Base-by-base conservation (phyloP, 2,329 filamentous ascomycete genomes). In the Xylaria sp. region DNA sequence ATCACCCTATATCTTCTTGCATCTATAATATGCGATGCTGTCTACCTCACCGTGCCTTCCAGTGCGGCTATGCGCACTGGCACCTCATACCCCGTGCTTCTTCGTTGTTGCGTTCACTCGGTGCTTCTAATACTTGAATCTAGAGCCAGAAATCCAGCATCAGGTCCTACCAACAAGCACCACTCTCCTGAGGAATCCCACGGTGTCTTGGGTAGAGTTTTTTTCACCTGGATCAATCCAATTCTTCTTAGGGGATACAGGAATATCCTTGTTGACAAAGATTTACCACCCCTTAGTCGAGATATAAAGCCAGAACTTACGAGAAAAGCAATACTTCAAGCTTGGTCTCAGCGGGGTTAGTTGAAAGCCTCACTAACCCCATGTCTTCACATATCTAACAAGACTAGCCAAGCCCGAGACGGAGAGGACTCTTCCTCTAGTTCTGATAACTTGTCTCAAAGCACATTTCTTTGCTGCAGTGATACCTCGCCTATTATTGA, bases 401-500 rank as follows among this genome's bases (percentile, higher is more conserved):
- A 36, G 33, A 39, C 2, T 17, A 57, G 44, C 33, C 44, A 44
- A 33, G 20, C 72, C 75, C 1, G 75, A 75, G 44, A 73, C 57
- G 6, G 61, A 45, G 2, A 65, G 58, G 13, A 73, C 77, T 2
- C 72, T 82, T 5, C 77, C 75, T 5, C 49, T 72, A 11, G 75
- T 73, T 1, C 67, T 82, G 17, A 57, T 79, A 1, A 70, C 45
- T 27, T 77, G 73, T 61, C 71, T 80, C 22, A 68, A 66, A 7
- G 20, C 9, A 3, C 76, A 75, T 0, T 77, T 82, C 36, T 15
- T 77, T 3, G 45, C 70, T 5, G 76, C 77, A 1, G 71, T 79
- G n/a, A 50, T 78, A 0, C 78, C 79, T 3, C 77, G 81, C 7
- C 39, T 83, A 0, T 76, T 77, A 27, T 68, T 82, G 13, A 77